Evolutionary conservation across 2,329 filamentous ascomycete species (phyloP).

Genomic region (Fusarium sp.): DNA sequence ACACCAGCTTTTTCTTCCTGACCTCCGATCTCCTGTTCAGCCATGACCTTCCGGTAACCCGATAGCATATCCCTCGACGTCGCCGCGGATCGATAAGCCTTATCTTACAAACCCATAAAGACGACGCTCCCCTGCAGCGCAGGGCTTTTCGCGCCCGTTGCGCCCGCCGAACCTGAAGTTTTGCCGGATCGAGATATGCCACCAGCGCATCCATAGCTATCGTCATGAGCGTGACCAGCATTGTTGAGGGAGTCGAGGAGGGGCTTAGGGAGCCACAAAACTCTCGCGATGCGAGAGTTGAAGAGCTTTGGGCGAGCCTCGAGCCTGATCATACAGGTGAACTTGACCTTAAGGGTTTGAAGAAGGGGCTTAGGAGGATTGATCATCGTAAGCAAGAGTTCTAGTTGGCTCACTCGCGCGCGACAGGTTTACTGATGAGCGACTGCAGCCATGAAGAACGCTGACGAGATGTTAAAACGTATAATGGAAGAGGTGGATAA

Average conservation of each 20-base stretch:
- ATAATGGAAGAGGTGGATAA: slow-evolving; percentile 87
- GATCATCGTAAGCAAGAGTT: slow-evolving; percentile 78
- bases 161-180: slow-evolving; percentile 27
- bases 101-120: slow-evolving; percentile 3
- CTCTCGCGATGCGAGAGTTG: slow-evolving; percentile 82
- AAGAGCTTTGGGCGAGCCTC: slow-evolving; percentile 84
- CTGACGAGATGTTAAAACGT: slow-evolving; percentile 82
- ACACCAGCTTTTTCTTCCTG: slow-evolving; percentile 28
- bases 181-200: slow-evolving; percentile 50
- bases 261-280: slow-evolving; percentile 82
- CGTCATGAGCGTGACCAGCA: slow-evolving; percentile 57
- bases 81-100: slow-evolving; percentile 8
- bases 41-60: slow-evolving; percentile 42
- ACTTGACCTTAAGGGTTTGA: slow-evolving; percentile 84
- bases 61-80: slow-evolving; percentile 7
- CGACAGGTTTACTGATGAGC: slow-evolving; percentile 40
- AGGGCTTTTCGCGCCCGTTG: slow-evolving; percentile 25
- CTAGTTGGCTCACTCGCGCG: slow-evolving; percentile 11
- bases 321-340: slow-evolving; percentile 81
- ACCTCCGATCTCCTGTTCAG: slow-evolving; percentile 15
- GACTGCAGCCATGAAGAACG: slow-evolving; percentile 80
- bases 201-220: slow-evolving; percentile 34
- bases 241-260: slow-evolving; percentile 64
- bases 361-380: slow-evolving; percentile 85
- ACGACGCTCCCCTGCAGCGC: slow-evolving; percentile 19